phyloP scores from a whole-genome alignment of 805 yeast genomes.

The Nakazawaea molendinolei region DNA sequence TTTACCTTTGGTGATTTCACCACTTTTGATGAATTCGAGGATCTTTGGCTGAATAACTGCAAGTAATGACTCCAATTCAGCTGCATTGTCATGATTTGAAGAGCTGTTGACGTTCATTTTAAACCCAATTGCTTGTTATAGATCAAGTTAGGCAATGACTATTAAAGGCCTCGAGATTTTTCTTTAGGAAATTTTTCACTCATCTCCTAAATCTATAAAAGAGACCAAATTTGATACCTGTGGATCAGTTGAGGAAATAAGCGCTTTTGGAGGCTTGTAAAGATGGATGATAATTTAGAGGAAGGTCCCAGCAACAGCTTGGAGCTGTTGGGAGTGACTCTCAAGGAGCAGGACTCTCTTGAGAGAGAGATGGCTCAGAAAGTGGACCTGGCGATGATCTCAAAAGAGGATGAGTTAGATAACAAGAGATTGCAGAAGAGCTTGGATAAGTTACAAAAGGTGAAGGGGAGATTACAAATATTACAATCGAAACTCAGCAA shows the following conservation, averaged over 20 bases:
- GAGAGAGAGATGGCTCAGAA: conserved; percentile 64
- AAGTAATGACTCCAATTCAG: conserved; percentile 51
- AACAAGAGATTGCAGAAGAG: conserved; percentile 69
- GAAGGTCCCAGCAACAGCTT: conserved; percentile 14
- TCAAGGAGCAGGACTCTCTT: conserved; percentile 75
- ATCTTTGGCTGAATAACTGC: conserved; percentile 44
- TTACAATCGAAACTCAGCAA: conserved; percentile 42
- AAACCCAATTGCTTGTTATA: too few species aligned
- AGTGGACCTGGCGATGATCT: conserved; percentile 57
- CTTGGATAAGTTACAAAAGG: conserved; percentile 35
- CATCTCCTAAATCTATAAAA: too few species aligned
- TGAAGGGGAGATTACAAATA: conserved; percentile 34
- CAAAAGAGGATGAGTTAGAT: conserved; percentile 69
- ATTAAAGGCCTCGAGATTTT: too few species aligned
- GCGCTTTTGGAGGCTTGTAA: too few species aligned
- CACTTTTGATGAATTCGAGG: conserved; percentile 41
- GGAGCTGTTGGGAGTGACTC: conserved; percentile 41
- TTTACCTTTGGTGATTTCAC: conserved; percentile 22
- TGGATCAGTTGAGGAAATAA: too few species aligned
- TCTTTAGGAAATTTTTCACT: too few species aligned
- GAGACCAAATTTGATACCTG: too few species aligned
- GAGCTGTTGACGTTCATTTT: too few species aligned
- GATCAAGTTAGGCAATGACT: too few species aligned
- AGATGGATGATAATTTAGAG: background rate
- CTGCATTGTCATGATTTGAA: conserved; percentile 44